Evolutionary conservation across 1,284 basidiomycete species (phyloP).

Genomic region (Apiotrichum montevideense): DNA sequence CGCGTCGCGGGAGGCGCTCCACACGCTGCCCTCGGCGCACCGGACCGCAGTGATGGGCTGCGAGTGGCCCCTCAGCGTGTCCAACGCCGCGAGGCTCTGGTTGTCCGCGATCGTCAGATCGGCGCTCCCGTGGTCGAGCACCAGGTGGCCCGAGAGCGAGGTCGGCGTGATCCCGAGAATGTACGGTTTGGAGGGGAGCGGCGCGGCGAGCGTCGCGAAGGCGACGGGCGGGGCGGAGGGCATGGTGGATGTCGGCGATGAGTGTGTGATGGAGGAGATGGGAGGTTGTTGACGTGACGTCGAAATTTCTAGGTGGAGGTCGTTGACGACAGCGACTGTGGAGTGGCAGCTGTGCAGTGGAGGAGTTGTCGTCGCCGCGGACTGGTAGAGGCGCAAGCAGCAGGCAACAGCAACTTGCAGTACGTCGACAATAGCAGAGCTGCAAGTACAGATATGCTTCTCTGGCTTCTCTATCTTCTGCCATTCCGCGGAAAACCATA

Average conservation of each 20-base stretch:
- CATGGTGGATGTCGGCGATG: constrained; percentile 20
- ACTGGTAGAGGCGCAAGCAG: too few species aligned
- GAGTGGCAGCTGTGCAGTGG: too few species aligned
- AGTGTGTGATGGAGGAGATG: too few species aligned
- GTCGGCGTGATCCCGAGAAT: constrained; percentile 43
- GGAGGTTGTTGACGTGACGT: too few species aligned
- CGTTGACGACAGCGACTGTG: too few species aligned
- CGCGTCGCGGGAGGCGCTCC: constrained; percentile 41
- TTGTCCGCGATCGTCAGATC: constrained; percentile 40
- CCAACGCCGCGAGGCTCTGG: constrained; percentile 39
- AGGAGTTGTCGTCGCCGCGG: too few species aligned
- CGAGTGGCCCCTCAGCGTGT: constrained; percentile 30
- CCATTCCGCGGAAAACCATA: too few species aligned
- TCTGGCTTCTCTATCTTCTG: too few species aligned
- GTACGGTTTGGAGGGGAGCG: constrained; percentile 32
- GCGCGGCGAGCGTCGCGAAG: constrained; percentile 34
- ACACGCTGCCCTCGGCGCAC: constrained; percentile 31
- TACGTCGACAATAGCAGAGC: too few species aligned
- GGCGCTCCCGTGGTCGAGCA: constrained; percentile 36
- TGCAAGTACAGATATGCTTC: too few species aligned
- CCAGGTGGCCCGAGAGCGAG: constrained; percentile 32
- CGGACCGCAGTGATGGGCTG: constrained; percentile 29
- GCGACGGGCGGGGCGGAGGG: constrained; percentile 31
- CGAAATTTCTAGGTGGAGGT: too few species aligned
- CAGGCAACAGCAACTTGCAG: too few species aligned